Conservation (phyloP, 2,329 filamentous ascomycete species). For the Xylaria sp. region DNA sequence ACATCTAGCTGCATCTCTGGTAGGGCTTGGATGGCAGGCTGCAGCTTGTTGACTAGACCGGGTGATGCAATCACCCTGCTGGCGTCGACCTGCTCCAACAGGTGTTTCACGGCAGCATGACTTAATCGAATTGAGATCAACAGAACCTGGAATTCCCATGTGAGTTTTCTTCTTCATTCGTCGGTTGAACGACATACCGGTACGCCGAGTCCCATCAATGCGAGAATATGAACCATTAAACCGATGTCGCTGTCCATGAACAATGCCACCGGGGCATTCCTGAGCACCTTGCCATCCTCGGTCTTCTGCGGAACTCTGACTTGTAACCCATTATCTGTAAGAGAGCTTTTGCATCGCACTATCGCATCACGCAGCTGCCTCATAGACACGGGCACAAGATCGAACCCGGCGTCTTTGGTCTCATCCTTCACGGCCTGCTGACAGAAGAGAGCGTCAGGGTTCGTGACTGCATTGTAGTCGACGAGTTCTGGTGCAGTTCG, state of each 20-base stretch:
- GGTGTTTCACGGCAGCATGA: neutral
- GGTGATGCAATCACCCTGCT: neutral
- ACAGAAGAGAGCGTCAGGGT: neutral
- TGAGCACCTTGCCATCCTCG: neutral
- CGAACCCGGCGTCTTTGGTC: neutral
- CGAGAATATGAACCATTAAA: constrained; percentile 8
- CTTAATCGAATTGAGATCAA: constrained; percentile 13
- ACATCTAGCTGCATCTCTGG: neutral
- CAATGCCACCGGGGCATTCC: constrained; percentile 4
- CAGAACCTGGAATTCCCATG: constrained; percentile 3
- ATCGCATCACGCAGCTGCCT: neutral
- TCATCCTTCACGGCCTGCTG: neutral
- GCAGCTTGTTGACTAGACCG: neutral
- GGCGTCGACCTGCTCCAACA: neutral
- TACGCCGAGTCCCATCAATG: constrained; percentile 8
- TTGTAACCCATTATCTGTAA: neutral
- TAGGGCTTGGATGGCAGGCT: neutral
- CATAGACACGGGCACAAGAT: neutral
- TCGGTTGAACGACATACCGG: constrained; percentile 18
- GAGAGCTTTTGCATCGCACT: neutral
- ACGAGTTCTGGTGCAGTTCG: neutral
- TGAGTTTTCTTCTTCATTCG: neutral
- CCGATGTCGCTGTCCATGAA: constrained; percentile 14
- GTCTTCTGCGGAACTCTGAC: neutral
- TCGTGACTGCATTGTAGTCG: neutral